Conservation (phyloP, 179 eudicot species). For the Spergularia azorica region DNA sequence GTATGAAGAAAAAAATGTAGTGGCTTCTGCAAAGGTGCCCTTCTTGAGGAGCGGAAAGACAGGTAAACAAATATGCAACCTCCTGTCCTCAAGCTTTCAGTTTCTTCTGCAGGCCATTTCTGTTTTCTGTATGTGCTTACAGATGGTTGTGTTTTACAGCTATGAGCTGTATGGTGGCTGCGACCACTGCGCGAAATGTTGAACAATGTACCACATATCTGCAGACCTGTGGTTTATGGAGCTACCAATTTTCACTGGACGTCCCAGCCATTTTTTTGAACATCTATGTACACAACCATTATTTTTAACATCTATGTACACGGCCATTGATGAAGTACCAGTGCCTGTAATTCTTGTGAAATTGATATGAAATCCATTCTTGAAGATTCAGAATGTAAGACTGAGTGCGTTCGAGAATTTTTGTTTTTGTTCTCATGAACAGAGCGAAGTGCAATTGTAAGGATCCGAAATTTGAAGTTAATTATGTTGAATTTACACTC, state of each 20-base stretch:
- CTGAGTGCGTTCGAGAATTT: too few species aligned
- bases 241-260: not conserved
- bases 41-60: not conserved
- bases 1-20: not conserved
- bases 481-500: too few species aligned
- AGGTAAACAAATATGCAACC: not conserved
- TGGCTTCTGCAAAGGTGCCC: not conserved
- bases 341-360: too few species aligned
- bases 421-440: too few species aligned
- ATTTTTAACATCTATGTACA: too few species aligned
- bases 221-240: not conserved
- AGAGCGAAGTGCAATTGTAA: too few species aligned
- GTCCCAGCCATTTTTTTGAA: too few species aligned
- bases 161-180: not conserved
- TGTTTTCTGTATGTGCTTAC: not conserved
- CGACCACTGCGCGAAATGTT: not conserved
- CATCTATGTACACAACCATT: too few species aligned
- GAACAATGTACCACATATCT: slow-evolving; percentile 1
- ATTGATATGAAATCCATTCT: too few species aligned
- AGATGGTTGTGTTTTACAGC: not conserved
- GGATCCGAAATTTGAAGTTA: too few species aligned
- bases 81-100: not conserved
- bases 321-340: too few species aligned
- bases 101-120: not conserved
- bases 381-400: too few species aligned